These are phyloP conservation scores for Ustilago trichophora DNA, from an alignment of 1,284 basidiomycete species.

Conservation along the genomic window DNA sequence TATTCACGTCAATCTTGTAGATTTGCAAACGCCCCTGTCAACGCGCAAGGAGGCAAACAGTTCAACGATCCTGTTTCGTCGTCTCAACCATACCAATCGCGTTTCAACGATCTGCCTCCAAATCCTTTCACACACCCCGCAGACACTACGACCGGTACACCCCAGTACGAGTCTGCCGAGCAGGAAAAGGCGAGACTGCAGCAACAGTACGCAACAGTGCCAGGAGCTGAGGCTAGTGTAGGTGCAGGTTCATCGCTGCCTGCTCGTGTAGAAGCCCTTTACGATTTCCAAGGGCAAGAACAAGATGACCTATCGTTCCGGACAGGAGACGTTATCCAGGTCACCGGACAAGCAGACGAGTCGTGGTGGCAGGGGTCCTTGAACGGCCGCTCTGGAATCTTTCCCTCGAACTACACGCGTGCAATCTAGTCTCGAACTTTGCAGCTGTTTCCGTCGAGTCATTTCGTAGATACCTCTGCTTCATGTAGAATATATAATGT, in stretches of 20 bases:
- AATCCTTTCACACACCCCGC: constrained; percentile 28
- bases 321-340: constrained; percentile 34
- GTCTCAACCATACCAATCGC: background rate
- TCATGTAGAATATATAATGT: too few species aligned
- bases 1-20: background rate
- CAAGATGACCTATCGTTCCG: constrained; percentile 30
- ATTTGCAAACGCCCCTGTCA: constrained; percentile 34
- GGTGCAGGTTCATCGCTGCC: constrained; percentile 5
- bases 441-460: too few species aligned
- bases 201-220: constrained; percentile 18
- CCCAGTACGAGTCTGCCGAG: constrained; percentile 28
- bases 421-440: constrained; percentile 13
- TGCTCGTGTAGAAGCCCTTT: constrained; percentile 21
- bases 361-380: constrained; percentile 41
- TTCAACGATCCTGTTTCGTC: constrained; percentile 7
- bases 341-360: constrained; percentile 37
- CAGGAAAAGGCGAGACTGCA: constrained; percentile 41
- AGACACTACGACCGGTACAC: constrained; percentile 2
- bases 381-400: constrained; percentile 30
- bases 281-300: constrained; percentile 36
- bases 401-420: constrained; percentile 28
- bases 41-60: constrained; percentile 31
- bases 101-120: constrained; percentile 1
- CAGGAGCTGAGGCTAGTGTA: background rate
- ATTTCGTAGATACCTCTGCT: background rate